Evolutionary conservation across 2,329 filamentous ascomycete genomes (phyloP).

Genomic region (Exserohilum rostratum): DNA sequence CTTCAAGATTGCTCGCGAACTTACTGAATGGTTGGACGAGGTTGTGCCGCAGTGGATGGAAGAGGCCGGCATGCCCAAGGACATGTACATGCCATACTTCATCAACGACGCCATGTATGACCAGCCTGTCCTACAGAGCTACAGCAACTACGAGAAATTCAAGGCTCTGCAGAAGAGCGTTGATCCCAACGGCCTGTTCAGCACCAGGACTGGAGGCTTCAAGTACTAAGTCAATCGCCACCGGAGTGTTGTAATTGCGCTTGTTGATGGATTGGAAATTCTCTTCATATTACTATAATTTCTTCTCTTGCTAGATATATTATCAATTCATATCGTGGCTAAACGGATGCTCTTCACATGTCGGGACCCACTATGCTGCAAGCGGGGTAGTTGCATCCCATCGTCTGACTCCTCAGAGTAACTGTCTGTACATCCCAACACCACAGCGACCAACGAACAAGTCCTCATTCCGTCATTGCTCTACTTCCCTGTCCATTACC

Average conservation of each 20-base stretch:
- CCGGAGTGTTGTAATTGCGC: background rate
- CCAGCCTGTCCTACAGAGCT: slow-evolving; percentile 28
- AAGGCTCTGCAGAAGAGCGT: slow-evolving; percentile 27
- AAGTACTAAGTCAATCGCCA: slow-evolving; percentile 20
- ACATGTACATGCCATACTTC: slow-evolving; percentile 29
- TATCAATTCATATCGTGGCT: background rate
- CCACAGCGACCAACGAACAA: background rate
- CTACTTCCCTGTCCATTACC: background rate
- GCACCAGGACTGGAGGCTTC: slow-evolving; percentile 27
- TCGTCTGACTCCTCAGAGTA: slow-evolving; percentile 8
- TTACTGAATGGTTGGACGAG: slow-evolving; percentile 31
- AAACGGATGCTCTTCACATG: slow-evolving; percentile 9
- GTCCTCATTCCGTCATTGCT: background rate
- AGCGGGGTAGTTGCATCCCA: slow-evolving; percentile 15
- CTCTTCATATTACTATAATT: background rate
- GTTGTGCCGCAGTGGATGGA: slow-evolving; percentile 30
- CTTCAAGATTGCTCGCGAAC: slow-evolving; percentile 18
- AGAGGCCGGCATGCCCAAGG: slow-evolving; percentile 24
- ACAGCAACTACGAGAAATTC: slow-evolving; percentile 26
- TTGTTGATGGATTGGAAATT: background rate
- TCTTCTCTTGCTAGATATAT: background rate
- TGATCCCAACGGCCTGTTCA: slow-evolving; percentile 30
- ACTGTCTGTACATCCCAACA: background rate
- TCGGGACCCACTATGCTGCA: slow-evolving; percentile 10
- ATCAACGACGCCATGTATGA: slow-evolving; percentile 33